These are phyloP conservation scores for Didymella segeticola DNA, from an alignment of 2,329 filamentous ascomycete species.

Conservation along the genomic window DNA sequence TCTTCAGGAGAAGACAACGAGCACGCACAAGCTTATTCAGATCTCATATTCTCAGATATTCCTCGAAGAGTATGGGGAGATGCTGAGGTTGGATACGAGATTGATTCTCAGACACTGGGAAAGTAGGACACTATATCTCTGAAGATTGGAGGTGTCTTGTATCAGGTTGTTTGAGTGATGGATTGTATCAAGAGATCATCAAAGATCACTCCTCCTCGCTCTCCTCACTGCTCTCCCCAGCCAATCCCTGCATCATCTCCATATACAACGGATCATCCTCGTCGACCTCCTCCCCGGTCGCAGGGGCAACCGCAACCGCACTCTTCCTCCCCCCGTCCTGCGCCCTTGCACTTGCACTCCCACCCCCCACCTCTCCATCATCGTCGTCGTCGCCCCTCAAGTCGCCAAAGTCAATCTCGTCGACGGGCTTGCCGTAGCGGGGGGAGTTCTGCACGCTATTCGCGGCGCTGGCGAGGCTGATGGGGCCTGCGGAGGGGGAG, in stretches of 20 bases:
- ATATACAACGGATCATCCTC: conserved; percentile 53
- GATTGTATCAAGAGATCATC: too few species aligned
- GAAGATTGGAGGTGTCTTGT: too few species aligned
- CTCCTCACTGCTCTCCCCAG: conserved; percentile 50
- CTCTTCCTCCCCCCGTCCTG: conserved; percentile 16
- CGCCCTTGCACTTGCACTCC: conserved; percentile 43
- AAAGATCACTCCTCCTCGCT: conserved; percentile 48
- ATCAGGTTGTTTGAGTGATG: too few species aligned
- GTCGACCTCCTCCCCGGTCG: conserved; percentile 34
- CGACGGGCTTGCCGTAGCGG: conserved; percentile 30
- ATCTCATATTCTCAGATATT: too few species aligned
- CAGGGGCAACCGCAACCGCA: conserved; percentile 1
- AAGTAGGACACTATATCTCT: too few species aligned
- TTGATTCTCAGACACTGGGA: too few species aligned
- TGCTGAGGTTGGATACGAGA: too few species aligned
- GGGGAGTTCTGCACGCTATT: conserved; percentile 38
- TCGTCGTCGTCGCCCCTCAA: conserved; percentile 41
- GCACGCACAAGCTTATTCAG: too few species aligned
- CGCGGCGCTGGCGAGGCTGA: conserved; percentile 53
- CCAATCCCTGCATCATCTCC: conserved; percentile 52
- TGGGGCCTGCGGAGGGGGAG: conserved; percentile 49
- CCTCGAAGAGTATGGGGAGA: too few species aligned
- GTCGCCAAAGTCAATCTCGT: conserved; percentile 47
- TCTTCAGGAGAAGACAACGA: too few species aligned
- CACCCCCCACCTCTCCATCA: conserved; percentile 42